Percentiles rank a stretch among this genome's conserved stretches.
Conservation (phyloP, 2,329 filamentous ascomycete species). For the Chalaropsis ovoidea region DNA sequence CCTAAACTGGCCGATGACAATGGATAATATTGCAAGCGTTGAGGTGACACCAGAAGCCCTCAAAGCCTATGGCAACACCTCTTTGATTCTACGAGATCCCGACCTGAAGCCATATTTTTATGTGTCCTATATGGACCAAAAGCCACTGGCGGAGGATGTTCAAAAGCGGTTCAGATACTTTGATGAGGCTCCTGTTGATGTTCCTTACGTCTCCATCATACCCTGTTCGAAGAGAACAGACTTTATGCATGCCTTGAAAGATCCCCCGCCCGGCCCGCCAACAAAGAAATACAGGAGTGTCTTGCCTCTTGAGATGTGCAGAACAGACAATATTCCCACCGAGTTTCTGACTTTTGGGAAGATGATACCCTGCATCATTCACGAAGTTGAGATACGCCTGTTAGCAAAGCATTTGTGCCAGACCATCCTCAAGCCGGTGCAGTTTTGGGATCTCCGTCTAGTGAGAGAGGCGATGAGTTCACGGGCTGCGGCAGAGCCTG, state of each 20-base stretch:
- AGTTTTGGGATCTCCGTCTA: conserved; percentile 44
- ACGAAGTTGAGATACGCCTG: conserved; percentile 56
- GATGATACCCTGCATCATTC: conserved; percentile 62
- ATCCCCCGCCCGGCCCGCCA: conserved; percentile 28
- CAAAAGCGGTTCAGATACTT: conserved; percentile 34
- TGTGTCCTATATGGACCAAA: conserved; percentile 36
- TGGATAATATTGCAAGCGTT: conserved; percentile 15
- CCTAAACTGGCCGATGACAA: not conserved
- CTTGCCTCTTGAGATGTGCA: conserved; percentile 41
- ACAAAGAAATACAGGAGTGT: conserved; percentile 38
- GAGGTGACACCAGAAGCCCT: not conserved
- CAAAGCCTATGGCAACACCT: conserved; percentile 29
- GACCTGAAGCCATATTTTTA: conserved; percentile 36
- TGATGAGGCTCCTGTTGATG: conserved; percentile 36
- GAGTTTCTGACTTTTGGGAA: conserved; percentile 43
- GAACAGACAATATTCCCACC: conserved; percentile 40
- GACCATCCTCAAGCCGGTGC: conserved; percentile 34
- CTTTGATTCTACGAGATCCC: conserved; percentile 27
- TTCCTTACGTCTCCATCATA: conserved; percentile 41
- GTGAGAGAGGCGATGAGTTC: conserved; percentile 62
- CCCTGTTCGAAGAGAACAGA: conserved; percentile 48
- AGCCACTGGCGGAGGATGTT: conserved; percentile 36
- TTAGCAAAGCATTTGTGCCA: conserved; percentile 49
- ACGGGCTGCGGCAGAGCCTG: conserved; percentile 47
- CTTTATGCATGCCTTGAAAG: conserved; percentile 42